phyloP scores from a whole-genome alignment of 1,139 yeast genomes.

The Debaryomycetaceae sp. region DNA sequence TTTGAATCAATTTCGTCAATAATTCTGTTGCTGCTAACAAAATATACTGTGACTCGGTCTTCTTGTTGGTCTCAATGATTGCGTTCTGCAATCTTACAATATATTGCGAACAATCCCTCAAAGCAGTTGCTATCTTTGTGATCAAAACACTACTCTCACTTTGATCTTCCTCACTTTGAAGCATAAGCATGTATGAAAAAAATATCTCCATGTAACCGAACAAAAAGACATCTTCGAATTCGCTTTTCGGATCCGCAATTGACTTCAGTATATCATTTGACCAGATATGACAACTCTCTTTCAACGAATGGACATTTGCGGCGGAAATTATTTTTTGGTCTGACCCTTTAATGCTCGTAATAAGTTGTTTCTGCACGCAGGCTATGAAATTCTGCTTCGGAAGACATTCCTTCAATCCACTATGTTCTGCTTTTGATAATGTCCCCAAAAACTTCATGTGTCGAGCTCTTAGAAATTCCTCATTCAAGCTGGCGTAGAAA shows the following conservation, averaged over 20 bases:
- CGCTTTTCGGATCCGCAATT: slow-evolving; percentile 12
- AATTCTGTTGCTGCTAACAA: slow-evolving; percentile 28
- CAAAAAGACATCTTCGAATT: slow-evolving; percentile 25
- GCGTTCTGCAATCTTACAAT: slow-evolving; percentile 12
- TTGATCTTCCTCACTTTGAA: slow-evolving; percentile 34
- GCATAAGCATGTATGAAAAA: slow-evolving; percentile 26
- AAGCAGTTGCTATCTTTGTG: slow-evolving; percentile 21
- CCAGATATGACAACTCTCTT: slow-evolving; percentile 27
- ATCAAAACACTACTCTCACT: slow-evolving; percentile 15
- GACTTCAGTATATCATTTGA: slow-evolving; percentile 16
- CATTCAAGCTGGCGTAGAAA: not conserved
- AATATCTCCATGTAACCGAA: slow-evolving; percentile 30
- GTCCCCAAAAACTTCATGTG: not conserved
- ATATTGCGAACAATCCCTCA: slow-evolving; percentile 16
- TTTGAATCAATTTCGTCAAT: slow-evolving; percentile 31
- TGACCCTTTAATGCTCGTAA: not conserved
- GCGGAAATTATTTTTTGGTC: not conserved
- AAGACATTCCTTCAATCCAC: not conserved
- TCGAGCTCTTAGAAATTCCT: not conserved
- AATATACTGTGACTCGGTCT: slow-evolving; percentile 20
- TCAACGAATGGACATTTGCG: slow-evolving; percentile 8
- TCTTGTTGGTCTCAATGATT: slow-evolving; percentile 5
- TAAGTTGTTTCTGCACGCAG: not conserved
- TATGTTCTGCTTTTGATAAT: not conserved
- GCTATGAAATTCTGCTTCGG: not conserved